These are phyloP conservation scores for Exophiala xenobiotica DNA, from an alignment of 2,329 filamentous ascomycete species.

Conservation along the genomic window DNA sequence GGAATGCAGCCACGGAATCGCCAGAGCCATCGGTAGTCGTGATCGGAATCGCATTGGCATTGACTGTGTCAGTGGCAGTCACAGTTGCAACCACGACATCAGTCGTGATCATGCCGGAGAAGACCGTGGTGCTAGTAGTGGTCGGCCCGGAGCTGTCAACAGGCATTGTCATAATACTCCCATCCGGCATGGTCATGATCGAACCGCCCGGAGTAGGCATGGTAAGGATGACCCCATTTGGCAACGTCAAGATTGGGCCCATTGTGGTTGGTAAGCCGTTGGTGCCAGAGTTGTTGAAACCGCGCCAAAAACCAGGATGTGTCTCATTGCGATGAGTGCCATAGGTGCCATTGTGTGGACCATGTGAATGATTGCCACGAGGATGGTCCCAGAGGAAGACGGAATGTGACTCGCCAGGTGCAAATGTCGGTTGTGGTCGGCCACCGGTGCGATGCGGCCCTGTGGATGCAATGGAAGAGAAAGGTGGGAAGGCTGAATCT, in stretches of 20 bases:
- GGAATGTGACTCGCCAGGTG: slow-evolving; percentile 3
- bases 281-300: background rate
- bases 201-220: background rate
- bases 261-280: background rate
- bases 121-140: too few species aligned
- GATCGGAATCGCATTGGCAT: background rate
- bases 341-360: background rate
- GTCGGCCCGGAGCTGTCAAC: background rate
- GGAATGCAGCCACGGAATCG: background rate
- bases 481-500: too few species aligned
- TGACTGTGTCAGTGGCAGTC: background rate
- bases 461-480: too few species aligned
- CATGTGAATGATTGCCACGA: background rate
- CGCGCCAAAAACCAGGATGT: background rate
- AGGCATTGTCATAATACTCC: slow-evolving; percentile 7
- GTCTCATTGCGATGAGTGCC: background rate
- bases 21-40: background rate
- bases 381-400: slow-evolving; percentile 2
- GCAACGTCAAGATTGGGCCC: background rate
- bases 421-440: background rate
- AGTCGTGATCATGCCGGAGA: background rate
- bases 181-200: slow-evolving; percentile 11
- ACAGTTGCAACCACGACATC: background rate
- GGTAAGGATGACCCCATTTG: background rate
- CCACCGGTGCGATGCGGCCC: too few species aligned